A percentile compares a stretch with the other conserved stretches of the same genome.
Evolutionary conservation across 2,329 filamentous ascomycete species (phyloP).

Genomic region (Sclerotinia subarctica): DNA sequence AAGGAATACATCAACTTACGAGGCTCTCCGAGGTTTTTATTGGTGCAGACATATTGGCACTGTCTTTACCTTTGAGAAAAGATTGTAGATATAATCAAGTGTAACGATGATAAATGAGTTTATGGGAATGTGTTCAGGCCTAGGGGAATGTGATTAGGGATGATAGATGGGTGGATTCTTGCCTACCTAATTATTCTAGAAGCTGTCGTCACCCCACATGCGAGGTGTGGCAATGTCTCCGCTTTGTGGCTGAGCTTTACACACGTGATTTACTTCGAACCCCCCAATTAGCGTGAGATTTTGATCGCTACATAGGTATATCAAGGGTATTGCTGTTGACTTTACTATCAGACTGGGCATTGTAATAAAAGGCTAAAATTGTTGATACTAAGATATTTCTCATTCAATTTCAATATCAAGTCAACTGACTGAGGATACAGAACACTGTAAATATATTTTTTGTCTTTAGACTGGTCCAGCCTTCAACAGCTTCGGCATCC

Average conservation of each 20-base stretch:
- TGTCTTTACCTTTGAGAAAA: background rate
- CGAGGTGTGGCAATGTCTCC: constrained; percentile 8
- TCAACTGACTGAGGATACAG: background rate
- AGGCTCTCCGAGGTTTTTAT: constrained; percentile 19
- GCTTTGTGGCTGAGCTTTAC: background rate
- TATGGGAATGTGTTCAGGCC: background rate
- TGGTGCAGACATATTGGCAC: constrained; percentile 23
- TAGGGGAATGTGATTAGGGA: constrained; percentile 4
- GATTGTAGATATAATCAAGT: background rate
- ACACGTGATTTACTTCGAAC: background rate
- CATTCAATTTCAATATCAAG: background rate
- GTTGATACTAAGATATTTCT: background rate
- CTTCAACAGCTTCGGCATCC: background rate
- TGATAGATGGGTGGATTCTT: background rate
- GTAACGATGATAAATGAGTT: background rate
- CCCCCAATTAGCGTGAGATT: background rate
- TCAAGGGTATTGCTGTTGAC: background rate
- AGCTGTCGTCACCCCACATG: constrained; percentile 11
- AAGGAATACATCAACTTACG: constrained; percentile 16
- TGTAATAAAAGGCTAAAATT: background rate
- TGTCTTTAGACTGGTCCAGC: background rate
- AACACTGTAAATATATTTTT: background rate
- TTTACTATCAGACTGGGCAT: background rate
- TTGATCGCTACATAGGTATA: background rate
- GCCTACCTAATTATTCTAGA: constrained; percentile 6